A percentile compares a stretch with the other conserved stretches of the same genome.
Conservation (phyloP, 257 asterid genomes). For the Ballota nigra region DNA sequence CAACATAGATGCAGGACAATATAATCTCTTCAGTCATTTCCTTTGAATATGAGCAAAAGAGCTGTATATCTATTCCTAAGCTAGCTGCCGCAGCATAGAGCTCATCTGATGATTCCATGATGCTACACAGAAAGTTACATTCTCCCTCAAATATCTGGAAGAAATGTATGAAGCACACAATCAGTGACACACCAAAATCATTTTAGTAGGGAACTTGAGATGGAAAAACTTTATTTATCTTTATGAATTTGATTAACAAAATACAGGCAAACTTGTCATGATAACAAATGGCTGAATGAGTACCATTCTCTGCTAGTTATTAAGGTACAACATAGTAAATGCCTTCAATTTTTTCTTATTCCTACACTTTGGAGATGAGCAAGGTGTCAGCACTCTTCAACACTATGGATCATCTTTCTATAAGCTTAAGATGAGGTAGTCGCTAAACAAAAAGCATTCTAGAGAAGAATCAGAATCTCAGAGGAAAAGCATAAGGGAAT, state of each 20-base stretch:
- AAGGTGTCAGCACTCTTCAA: background rate
- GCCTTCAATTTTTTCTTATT: background rate
- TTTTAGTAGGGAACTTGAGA: background rate
- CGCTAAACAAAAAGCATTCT: background rate
- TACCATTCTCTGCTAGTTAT: slow-evolving; percentile 4
- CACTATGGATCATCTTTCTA: background rate
- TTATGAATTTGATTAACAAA: background rate
- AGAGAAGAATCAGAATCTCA: slow-evolving; percentile 19
- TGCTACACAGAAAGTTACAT: slow-evolving; percentile 50
- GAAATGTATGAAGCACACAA: slow-evolving; percentile 19
- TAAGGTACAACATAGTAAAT: slow-evolving; percentile 8
- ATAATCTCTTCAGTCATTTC: slow-evolving; percentile 83
- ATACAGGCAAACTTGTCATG: slow-evolving; percentile 8
- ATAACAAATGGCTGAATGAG: slow-evolving; percentile 3
- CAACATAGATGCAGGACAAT: slow-evolving; percentile 68
- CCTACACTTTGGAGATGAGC: background rate
- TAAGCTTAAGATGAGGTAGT: background rate
- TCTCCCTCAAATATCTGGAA: slow-evolving; percentile 94
- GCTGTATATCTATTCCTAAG: slow-evolving; percentile 81
- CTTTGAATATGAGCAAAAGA: slow-evolving; percentile 73
- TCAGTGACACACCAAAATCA: slow-evolving; percentile 18
- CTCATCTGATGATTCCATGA: slow-evolving; percentile 95
- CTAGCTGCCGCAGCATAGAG: slow-evolving; percentile 95
- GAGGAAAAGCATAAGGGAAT: slow-evolving; percentile 16
- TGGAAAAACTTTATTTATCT: background rate